These are phyloP conservation scores for Aschersonia sp. DNA, from an alignment of 2,329 filamentous ascomycete genomes.

Conservation along the genomic window DNA sequence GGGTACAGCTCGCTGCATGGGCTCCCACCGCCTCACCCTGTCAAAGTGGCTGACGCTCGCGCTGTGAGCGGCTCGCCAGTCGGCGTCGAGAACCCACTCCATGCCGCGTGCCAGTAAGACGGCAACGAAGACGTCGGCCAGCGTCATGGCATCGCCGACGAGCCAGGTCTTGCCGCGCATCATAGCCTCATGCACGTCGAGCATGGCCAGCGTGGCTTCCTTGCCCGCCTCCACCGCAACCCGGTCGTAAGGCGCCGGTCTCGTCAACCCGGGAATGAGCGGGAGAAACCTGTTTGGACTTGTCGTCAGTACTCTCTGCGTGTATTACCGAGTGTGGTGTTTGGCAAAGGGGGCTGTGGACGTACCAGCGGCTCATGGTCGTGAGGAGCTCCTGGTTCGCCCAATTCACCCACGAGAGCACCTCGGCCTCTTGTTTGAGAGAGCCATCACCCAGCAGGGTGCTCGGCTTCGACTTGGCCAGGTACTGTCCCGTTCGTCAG, in stretches of 20 bases:
- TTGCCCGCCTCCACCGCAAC: not conserved
- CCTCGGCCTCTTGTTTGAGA: not conserved
- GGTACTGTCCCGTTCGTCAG: not conserved
- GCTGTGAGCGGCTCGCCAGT: not conserved
- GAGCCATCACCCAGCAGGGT: conserved; percentile 1
- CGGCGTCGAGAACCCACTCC: not conserved
- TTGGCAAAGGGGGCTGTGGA: not conserved
- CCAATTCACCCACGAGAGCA: conserved; percentile 1
- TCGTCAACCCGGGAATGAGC: not conserved
- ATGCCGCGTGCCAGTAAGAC: not conserved
- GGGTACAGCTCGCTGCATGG: not conserved
- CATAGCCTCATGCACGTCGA: not conserved
- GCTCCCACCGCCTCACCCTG: not conserved
- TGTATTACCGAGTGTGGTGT: not conserved
- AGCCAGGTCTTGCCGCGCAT: not conserved
- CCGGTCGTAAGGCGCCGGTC: not conserved
- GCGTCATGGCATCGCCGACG: not conserved
- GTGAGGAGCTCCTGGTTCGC: conserved; percentile 1
- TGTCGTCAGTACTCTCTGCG: too few species aligned
- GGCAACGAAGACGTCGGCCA: not conserved
- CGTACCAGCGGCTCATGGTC: conserved; percentile 1
- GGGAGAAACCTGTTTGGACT: not conserved
- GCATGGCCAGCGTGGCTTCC: not conserved
- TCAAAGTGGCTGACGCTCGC: conserved; percentile 1
- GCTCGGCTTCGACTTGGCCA: not conserved